These are phyloP conservation scores for Dacryopinax spathularia DNA, from an alignment of 768 basidiomycete genomes.

Conservation along the genomic window DNA sequence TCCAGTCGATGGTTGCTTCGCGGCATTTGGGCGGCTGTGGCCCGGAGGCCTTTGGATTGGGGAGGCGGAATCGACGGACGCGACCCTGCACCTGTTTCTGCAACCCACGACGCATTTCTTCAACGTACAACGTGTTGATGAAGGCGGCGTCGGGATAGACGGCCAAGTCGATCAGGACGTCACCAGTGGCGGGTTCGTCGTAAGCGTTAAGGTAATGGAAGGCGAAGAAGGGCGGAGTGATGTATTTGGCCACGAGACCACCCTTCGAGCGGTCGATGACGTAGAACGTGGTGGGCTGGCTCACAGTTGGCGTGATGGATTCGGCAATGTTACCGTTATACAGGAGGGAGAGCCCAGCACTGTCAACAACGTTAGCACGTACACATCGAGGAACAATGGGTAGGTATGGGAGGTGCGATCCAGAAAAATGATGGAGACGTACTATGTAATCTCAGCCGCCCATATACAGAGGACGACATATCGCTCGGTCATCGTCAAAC, in stretches of 20 bases:
- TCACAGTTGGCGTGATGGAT: slow-evolving; percentile 20
- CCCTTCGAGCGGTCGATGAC: slow-evolving; percentile 26
- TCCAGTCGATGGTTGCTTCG: slow-evolving; percentile 16
- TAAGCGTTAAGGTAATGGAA: slow-evolving; percentile 32
- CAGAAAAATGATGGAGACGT: too few species aligned
- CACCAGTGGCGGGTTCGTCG: slow-evolving; percentile 21
- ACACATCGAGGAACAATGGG: not conserved
- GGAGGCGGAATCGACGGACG: slow-evolving; percentile 24
- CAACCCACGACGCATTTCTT: slow-evolving; percentile 20
- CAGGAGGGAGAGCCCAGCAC: slow-evolving; percentile 16
- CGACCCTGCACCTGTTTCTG: slow-evolving; percentile 12
- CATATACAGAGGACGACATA: slow-evolving; percentile 28
- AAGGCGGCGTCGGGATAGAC: slow-evolving; percentile 24
- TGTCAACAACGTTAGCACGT: slow-evolving; percentile 12
- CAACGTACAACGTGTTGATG: slow-evolving; percentile 23
- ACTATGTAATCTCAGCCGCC: slow-evolving; percentile 4
- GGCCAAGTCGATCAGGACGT: slow-evolving; percentile 27
- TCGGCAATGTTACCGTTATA: slow-evolving; percentile 25
- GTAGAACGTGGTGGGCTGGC: slow-evolving; percentile 24
- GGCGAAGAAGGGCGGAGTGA: slow-evolving; percentile 27
- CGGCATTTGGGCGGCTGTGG: slow-evolving; percentile 9
- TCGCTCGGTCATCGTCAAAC: slow-evolving; percentile 26
- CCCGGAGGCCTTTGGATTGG: slow-evolving; percentile 15
- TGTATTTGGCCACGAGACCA: slow-evolving; percentile 28
- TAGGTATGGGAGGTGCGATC: not conserved